Base-by-base conservation (phyloP, 192 early-diverging fungal genomes). In the Umbelopsis sp. region DNA sequence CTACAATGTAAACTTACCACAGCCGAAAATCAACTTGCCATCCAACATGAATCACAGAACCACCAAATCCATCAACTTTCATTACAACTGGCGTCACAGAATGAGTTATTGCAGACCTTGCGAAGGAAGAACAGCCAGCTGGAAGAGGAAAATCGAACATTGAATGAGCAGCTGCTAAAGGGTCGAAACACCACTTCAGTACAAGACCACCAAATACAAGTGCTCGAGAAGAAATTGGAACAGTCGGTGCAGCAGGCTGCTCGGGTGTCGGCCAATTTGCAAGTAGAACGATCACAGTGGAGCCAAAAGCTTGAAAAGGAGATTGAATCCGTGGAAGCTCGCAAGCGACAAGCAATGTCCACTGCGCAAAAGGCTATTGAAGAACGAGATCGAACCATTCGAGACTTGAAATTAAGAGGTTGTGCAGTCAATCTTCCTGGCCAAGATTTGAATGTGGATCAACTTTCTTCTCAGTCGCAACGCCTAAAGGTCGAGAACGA, bases 181-280 rank as follows among this genome's bases (percentile, higher is more conserved):
- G 55, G 27, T 0, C 25, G 30, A 35, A 61, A 61, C 33, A 35
- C 33, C 6, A 30, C 55, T 33, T 27, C 55, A 0, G 5, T 8
- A 8, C 55, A 61, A 18, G 30, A 37, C 5, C 30, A 35, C 13
- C 27, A 61, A 30, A 30, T 61, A 12, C 55, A 61, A 35, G 55
- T 61, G 13, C 25, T 61, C 15, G 55, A 61, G 16, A 25, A 30
- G 4, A 61, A 61, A n/a, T 61, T 61, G 30, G 55, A 61, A 30
- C 55, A 61, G 30, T 61, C 55, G 3, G 55, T 61, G 55, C 55
- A 61, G 55, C 55, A 61, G 55, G 55, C 55, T 61, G 55, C 55
- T 4, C 27, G 55, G 5, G 33, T 61, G 27, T 11, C 55, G 2
- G 55, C 55, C 15, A 61, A 61, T 25, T 18, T 61, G 7, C 55